A percentile compares a stretch with the other conserved stretches of the same genome.
Conservation (phyloP, 768 basidiomycete genomes). For the Boletus sensibilis region DNA sequence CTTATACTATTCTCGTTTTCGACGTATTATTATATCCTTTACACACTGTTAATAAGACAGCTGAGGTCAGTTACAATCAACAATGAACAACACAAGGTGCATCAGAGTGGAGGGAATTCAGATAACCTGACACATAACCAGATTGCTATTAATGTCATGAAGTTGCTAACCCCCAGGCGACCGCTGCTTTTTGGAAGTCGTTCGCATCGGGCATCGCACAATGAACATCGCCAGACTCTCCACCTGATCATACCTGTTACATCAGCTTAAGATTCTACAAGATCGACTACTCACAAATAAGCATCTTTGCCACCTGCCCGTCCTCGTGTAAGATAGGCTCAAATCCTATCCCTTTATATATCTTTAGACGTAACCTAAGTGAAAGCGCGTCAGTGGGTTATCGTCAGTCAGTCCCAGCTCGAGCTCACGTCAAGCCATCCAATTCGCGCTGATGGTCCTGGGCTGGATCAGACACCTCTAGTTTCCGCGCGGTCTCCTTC, state of each 20-base stretch:
- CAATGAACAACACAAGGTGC: background rate
- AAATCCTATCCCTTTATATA: conserved; percentile 73
- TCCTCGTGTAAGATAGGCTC: conserved; percentile 59
- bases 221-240: conserved; percentile 42
- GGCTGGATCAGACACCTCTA: conserved; percentile 73
- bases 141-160: conserved; percentile 23
- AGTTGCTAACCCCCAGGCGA: conserved; percentile 38
- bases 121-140: background rate
- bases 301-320: conserved; percentile 54
- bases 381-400: conserved; percentile 2
- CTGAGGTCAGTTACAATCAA: background rate
- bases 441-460: conserved; percentile 67
- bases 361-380: conserved; percentile 59
- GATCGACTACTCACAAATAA: conserved; percentile 55
- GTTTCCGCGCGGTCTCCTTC: conserved; percentile 57
- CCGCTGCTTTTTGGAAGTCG: conserved; percentile 29
- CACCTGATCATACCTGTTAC: conserved; percentile 37
- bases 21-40: conserved; percentile 9
- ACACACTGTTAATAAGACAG: conserved; percentile 1
- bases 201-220: conserved; percentile 30
- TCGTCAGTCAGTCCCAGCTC: background rate
- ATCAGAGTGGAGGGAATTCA: background rate
- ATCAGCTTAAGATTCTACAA: background rate
- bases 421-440: conserved; percentile 63
- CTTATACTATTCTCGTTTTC: background rate